Evolutionary conservation across 305 asterid species (phyloP).

Genomic region (Plantago rigida): DNA sequence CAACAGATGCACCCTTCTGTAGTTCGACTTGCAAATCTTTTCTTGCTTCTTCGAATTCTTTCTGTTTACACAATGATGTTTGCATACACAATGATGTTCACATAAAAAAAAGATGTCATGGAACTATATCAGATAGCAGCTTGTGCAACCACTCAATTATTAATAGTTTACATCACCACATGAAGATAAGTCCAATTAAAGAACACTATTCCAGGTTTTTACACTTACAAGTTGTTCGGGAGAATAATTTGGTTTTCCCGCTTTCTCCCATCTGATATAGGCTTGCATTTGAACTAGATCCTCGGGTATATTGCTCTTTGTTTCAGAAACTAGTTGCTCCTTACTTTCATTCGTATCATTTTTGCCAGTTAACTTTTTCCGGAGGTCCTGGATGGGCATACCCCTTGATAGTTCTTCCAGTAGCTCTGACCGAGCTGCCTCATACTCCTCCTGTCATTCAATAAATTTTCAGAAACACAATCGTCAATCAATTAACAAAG

Average conservation of each 20-base stretch:
- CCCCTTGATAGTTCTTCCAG: conserved; percentile 77
- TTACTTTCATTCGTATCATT: conserved; percentile 36
- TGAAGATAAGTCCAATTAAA: conserved; percentile 22
- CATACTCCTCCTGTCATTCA: conserved; percentile 61
- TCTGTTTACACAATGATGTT: conserved; percentile 39
- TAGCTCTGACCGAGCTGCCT: conserved; percentile 85
- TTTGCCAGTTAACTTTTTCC: conserved; percentile 52
- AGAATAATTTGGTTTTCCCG: conserved; percentile 81
- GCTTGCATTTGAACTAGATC: conserved; percentile 78
- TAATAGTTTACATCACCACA: background rate
- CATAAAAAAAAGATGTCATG: conserved; percentile 2
- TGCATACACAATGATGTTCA: conserved; percentile 4
- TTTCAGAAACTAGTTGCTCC: conserved; percentile 37
- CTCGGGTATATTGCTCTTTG: conserved; percentile 53
- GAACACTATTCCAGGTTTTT: conserved; percentile 22
- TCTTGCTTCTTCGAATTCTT: conserved; percentile 85
- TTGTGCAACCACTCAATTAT: background rate
- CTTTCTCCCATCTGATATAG: conserved; percentile 79
- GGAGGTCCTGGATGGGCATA: conserved; percentile 56
- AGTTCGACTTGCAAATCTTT: conserved; percentile 68
- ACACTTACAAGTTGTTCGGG: conserved; percentile 59
- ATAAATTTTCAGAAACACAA: conserved; percentile 23
- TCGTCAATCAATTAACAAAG: conserved; percentile 5
- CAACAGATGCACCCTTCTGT: conserved; percentile 59
- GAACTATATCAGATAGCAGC: conserved; percentile 7